These are phyloP conservation scores for Cyamopsis tetragonoloba DNA, from an alignment of 306 rosid species.

Conservation along the genomic window DNA sequence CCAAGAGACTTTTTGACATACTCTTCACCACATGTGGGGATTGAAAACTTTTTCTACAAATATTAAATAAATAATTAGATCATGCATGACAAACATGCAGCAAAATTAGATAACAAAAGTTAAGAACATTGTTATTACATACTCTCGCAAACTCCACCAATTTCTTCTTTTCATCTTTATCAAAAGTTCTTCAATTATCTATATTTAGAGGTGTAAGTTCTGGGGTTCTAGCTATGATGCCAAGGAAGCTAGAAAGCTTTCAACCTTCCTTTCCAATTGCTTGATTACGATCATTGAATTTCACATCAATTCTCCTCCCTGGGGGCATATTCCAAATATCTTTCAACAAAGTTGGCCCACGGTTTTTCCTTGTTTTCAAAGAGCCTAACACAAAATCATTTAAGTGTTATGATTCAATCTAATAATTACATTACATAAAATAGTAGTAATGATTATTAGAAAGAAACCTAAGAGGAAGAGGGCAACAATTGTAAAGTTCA, in stretches of 20 bases:
- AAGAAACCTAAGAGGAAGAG: too few relatives aligned
- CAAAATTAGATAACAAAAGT: background rate
- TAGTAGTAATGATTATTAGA: too few relatives aligned
- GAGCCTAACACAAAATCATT: too few relatives aligned
- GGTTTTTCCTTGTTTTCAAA: too few relatives aligned
- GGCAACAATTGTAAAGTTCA: too few relatives aligned
- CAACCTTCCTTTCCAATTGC: background rate
- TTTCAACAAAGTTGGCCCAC: too few relatives aligned
- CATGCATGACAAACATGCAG: background rate
- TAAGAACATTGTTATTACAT: background rate
- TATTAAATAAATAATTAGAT: background rate
- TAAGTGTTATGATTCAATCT: background rate
- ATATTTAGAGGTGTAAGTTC: background rate
- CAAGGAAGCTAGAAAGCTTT: background rate
- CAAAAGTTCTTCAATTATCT: background rate
- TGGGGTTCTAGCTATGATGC: background rate
- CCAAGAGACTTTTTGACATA: background rate
- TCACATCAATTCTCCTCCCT: background rate
- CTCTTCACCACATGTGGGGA: background rate
- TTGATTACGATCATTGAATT: background rate
- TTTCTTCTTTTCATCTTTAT: background rate
- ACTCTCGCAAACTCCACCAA: background rate
- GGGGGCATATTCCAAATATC: background rate
- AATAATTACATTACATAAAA: too few relatives aligned
- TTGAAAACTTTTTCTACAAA: background rate